Evolutionary conservation across 106 monocot species (phyloP).

Genomic region (Apostasia shenzhenica): DNA sequence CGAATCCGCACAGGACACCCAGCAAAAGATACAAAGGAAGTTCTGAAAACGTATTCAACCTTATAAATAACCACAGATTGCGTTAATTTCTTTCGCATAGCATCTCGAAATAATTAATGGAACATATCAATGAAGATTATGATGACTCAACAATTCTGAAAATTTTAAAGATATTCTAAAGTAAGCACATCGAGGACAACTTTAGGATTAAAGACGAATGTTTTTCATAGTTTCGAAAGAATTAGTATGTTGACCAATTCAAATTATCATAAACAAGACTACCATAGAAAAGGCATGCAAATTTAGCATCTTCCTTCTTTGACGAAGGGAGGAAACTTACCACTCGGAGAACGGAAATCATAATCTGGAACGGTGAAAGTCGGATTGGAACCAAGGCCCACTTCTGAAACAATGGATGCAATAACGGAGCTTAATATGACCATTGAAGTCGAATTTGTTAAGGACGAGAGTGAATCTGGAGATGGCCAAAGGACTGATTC

Average conservation of each 20-base stretch:
- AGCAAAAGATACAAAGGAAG: slow-evolving; percentile 86
- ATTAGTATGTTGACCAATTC: too few species aligned
- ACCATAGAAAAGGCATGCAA: too few species aligned
- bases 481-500: slow-evolving; percentile 91
- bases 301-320: too few species aligned
- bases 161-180: too few species aligned
- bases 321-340: slow-evolving; percentile 22
- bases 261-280: too few species aligned
- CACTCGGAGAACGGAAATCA: slow-evolving; percentile 89
- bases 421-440: slow-evolving; percentile 96
- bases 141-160: too few species aligned
- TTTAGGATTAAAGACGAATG: too few species aligned
- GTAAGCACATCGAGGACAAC: too few species aligned
- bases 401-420: slow-evolving; percentile 85
- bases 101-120: slow-evolving; percentile 15
- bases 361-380: slow-evolving; percentile 87
- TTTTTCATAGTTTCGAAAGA: too few species aligned
- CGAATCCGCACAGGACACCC: slow-evolving; percentile 72
- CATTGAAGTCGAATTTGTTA: slow-evolving; percentile 78
- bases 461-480: slow-evolving; percentile 49
- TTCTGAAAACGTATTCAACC: slow-evolving; percentile 70
- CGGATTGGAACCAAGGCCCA: slow-evolving; percentile 90
- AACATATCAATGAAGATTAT: too few species aligned
- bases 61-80: slow-evolving; percentile 38
- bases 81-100: slow-evolving; percentile 26